phyloP scores from a whole-genome alignment of 345 rosid species.

The Cardamine resedifolia region DNA sequence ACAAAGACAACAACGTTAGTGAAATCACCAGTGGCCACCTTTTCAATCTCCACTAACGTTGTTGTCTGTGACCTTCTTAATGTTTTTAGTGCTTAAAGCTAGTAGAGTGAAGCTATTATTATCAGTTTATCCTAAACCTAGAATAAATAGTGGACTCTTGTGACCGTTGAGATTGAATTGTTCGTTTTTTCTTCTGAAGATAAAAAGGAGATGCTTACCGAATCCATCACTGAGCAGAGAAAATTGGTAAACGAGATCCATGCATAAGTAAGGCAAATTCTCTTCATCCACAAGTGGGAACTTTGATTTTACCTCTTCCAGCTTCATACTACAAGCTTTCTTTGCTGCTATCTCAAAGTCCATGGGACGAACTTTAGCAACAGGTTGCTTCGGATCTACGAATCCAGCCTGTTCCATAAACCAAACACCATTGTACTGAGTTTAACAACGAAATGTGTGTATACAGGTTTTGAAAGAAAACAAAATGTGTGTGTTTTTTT shows the following conservation, averaged over 20 bases:
- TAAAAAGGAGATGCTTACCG: constrained; percentile 46
- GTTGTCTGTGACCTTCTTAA: neutral
- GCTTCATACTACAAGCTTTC: constrained; percentile 78
- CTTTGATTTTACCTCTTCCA: constrained; percentile 57
- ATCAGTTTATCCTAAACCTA: neutral
- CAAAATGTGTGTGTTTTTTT: neutral
- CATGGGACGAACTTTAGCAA: constrained; percentile 71
- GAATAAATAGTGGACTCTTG: neutral
- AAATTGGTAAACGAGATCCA: constrained; percentile 91
- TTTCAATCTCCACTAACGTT: neutral
- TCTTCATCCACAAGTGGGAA: constrained; percentile 51
- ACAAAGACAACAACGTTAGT: neutral
- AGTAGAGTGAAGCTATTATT: neutral
- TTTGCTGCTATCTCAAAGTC: constrained; percentile 79
- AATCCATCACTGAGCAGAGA: constrained; percentile 85
- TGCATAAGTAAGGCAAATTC: constrained; percentile 75
- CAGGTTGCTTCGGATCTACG: constrained; percentile 56
- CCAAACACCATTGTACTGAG: neutral
- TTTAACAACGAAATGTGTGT: neutral
- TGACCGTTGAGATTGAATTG: neutral
- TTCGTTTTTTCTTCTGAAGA: neutral
- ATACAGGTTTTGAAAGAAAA: neutral
- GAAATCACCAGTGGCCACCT: neutral
- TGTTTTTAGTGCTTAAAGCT: neutral
- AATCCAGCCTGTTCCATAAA: constrained; percentile 66